Base-by-base conservation (phyloP, 441 rosid species). In the Brassica balearica region DNA sequence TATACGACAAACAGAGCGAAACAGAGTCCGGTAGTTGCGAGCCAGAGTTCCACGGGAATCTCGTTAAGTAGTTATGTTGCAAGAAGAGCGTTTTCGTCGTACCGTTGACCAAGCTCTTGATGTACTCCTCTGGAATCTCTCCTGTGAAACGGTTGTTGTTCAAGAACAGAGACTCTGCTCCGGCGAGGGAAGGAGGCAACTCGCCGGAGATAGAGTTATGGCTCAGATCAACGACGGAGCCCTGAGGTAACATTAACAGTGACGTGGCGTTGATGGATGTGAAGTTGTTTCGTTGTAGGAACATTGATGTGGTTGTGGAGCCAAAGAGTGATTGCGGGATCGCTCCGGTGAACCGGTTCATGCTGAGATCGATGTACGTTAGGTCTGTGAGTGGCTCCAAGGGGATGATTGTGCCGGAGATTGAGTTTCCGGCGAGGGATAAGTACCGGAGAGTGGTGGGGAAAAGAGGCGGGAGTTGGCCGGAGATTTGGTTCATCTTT, bases 211-310 rank as follows among this genome's bases (percentile, higher is more conserved):
- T 75, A 0, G 59, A 69, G 80, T 94, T 94, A 80, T 94, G 90
- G 85, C 98, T 92, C 23, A 94, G 79, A 74, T 94, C 97, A 46
- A 92, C 84, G 69, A 84, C 69, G 58, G 95, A 86, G 56, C 95
- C 95, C 14, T 72, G 78, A 8, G 64, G 5, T 32, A 77, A 36
- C 8, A 77, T 29, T 5, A 0, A 3, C 22, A 72, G 11, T 2
- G 72, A 27, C 8, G 75, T 38, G 41, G 67, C 59, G 2, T 8
- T 27, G 8, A 79, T 79, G 8, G 71, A 23, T 27, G 96, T 86
- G 51, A 92, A 86, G 84, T 89, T 87, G 90, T 94, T 94, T 86
- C 97, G 87, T 86, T 92, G 98, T 79, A 92, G 55, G 38, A 88
- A 82, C 82, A 88, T 69, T 46, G 91, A 86, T 55, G 91, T 71